Evolutionary conservation across 1,139 yeast genomes (phyloP).

Genomic region (Yamadazyma buinensis): DNA sequence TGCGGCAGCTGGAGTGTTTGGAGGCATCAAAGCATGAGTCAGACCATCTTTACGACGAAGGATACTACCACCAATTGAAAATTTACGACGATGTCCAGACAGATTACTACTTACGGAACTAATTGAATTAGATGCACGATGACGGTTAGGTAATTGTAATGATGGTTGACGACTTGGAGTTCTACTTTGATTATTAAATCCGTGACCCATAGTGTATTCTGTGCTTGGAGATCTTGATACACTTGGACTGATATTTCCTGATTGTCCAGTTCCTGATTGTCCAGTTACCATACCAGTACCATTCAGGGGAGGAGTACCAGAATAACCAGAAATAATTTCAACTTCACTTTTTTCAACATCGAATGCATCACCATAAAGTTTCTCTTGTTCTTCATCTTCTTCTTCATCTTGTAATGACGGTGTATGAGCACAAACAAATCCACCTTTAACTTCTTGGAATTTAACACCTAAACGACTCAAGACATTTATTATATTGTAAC

Average conservation of each 20-base stretch:
- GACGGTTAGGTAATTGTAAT: conserved; percentile 23
- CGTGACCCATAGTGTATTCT: no score
- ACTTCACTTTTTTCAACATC: conserved; percentile 13
- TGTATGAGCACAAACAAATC: conserved; percentile 79
- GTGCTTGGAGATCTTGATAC: neutral
- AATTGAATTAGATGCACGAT: conserved; percentile 20
- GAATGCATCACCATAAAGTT: conserved; percentile 44
- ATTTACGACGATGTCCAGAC: conserved; percentile 52
- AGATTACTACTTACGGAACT: conserved; percentile 18
- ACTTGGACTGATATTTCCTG: neutral
- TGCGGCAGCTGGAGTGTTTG: conserved; percentile 51
- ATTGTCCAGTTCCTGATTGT: conserved; percentile 1
- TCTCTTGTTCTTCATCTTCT: conserved; percentile 29
- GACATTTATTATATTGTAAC: conserved; percentile 79
- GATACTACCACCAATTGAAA: conserved; percentile 57
- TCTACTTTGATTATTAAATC: no score
- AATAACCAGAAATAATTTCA: conserved; percentile 4
- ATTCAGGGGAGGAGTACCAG: conserved; percentile 1
- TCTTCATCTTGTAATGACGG: conserved; percentile 41
- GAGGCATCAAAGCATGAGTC: conserved; percentile 41
- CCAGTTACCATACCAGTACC: conserved; percentile 1
- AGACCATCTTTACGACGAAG: conserved; percentile 48
- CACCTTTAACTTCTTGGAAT: conserved; percentile 90
- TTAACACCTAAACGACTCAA: conserved; percentile 75
- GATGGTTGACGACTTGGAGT: conserved; percentile 40